These are phyloP conservation scores for Corynespora cassiicola DNA, from an alignment of 2,329 filamentous ascomycete genomes.

Conservation along the genomic window DNA sequence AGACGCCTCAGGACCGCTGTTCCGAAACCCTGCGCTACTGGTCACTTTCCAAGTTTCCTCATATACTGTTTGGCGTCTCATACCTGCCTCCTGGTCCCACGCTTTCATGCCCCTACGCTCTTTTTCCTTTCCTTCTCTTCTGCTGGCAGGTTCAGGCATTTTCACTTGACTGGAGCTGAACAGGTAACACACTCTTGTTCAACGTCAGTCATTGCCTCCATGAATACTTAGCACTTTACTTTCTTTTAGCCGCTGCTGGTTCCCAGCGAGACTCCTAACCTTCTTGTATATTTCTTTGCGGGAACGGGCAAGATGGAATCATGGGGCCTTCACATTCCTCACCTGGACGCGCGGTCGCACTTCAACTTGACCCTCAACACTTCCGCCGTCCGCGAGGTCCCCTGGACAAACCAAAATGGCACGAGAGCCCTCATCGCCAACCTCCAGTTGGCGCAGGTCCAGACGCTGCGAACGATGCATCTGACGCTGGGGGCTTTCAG, in stretches of 20 bases:
- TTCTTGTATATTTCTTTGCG: constrained; percentile 37
- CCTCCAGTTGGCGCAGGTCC: constrained; percentile 45
- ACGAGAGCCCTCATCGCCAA: constrained; percentile 40
- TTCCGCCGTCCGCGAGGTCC: constrained; percentile 30
- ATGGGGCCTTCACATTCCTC: constrained; percentile 39
- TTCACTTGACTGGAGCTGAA: constrained; percentile 41
- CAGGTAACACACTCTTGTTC: constrained; percentile 42
- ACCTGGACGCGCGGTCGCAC: constrained; percentile 43
- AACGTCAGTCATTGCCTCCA: constrained; percentile 42
- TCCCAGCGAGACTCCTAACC: constrained; percentile 41
- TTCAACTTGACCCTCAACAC: constrained; percentile 47
- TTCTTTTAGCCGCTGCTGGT: constrained; percentile 48
- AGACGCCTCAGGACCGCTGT: constrained; percentile 47
- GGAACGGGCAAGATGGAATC: constrained; percentile 44
- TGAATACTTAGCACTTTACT: constrained; percentile 42
- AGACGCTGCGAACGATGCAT: constrained; percentile 47
- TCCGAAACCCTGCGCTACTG: constrained; percentile 46
- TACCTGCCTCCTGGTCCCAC: constrained; percentile 40
- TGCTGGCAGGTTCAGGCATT: constrained; percentile 49
- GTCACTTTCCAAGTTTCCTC: constrained; percentile 38
- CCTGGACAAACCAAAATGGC: constrained; percentile 38
- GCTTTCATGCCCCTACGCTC: constrained; percentile 46
- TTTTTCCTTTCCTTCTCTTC: constrained; percentile 42
- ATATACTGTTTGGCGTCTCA: constrained; percentile 50
- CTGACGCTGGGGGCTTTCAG: constrained; percentile 47